Base-by-base conservation (phyloP, 108 stramenopile genomes). In the Pseudonitzschia multiseries region DNA sequence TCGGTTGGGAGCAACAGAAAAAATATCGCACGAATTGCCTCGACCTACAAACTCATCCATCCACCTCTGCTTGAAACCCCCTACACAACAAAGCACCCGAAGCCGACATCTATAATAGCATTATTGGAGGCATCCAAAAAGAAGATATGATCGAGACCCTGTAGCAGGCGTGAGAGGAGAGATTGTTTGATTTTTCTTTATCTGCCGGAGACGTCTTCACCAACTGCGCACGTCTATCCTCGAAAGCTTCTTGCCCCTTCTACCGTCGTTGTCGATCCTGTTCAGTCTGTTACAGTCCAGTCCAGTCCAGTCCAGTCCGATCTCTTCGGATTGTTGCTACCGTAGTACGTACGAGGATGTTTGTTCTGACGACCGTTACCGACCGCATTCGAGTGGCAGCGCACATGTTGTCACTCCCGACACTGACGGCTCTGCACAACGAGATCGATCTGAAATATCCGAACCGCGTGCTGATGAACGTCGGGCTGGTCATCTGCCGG, bases 381-480 rank as follows among this genome's bases (percentile, higher is more conserved):
- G 93, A 94, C 60, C 83, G 88, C 21, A 79, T 94, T 54, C 86
- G 90, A 18, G 83, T 94, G 21, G 89, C 90, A 32, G 86, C 90
- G 4, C 70, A 81, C 31, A 84, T 83, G 59, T 75, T 94, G 65
- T 60, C 80, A 28, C 70, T 83, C 51, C 86, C 90, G 21, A 91
- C 89, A 24, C 62, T 87, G 53, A 63, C 62, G 15, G 84, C 85
- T 31, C 71, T 91, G 29, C 86, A 88, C 63, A 76, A 80, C 51
- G 90, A 90, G 79, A 92, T 95, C 33, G 91, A 95, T 44, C 61
- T 77, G 18, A 87, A 86, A 48, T 95, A 89, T 72, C 91, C 91
- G 63, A 88, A 90, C 59, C 87, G 87, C 29, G 87, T 95, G 57
- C 65, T 94, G 54, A 85, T 94, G 81, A 91, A 92, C 69, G 87